Evolutionary conservation across 331 rosid genomes (phyloP).

Genomic region (Saraca asoca): DNA sequence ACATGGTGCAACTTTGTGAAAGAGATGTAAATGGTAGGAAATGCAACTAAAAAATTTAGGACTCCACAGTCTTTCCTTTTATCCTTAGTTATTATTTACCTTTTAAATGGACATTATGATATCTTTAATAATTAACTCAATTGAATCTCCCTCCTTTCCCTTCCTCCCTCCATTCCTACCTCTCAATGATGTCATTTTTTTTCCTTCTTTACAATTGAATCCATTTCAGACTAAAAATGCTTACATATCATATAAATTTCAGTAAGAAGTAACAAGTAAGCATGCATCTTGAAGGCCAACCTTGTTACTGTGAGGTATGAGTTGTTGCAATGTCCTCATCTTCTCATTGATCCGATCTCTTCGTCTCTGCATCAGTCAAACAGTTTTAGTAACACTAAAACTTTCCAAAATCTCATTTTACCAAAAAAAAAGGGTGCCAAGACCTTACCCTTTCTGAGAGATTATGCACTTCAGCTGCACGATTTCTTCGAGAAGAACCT

Average conservation of each 20-base stretch:
- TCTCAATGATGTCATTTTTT: neutral
- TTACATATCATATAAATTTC: conserved; percentile 16
- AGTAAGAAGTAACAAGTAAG: conserved; percentile 5
- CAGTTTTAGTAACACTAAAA: conserved; percentile 4
- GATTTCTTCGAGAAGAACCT: conserved; percentile 62
- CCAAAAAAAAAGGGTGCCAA: conserved; percentile 12
- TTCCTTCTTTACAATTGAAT: no score
- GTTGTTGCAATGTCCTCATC: conserved; percentile 85
- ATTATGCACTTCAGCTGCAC: conserved; percentile 88
- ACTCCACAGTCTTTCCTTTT: neutral
- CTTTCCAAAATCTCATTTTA: conserved; percentile 16
- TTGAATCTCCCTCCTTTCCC: neutral
- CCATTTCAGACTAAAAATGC: conserved; percentile 10
- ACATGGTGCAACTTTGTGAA: no score
- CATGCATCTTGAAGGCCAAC: conserved; percentile 39
- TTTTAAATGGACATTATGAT: conserved; percentile 7
- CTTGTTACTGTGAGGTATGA: conserved; percentile 88
- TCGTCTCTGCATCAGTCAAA: conserved; percentile 55
- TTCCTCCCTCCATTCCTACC: conserved; percentile 9
- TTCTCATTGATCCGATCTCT: conserved; percentile 93
- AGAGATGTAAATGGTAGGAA: no score
- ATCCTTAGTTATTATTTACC: neutral
- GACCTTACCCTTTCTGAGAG: conserved; percentile 80
- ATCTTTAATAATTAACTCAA: conserved; percentile 2
- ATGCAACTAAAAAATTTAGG: no score